A percentile compares a stretch with the other conserved stretches of the same genome.
These are phyloP conservation scores for Lodderomyces oxycetoniae DNA, from an alignment of 1,139 yeast genomes.

Conservation along the genomic window DNA sequence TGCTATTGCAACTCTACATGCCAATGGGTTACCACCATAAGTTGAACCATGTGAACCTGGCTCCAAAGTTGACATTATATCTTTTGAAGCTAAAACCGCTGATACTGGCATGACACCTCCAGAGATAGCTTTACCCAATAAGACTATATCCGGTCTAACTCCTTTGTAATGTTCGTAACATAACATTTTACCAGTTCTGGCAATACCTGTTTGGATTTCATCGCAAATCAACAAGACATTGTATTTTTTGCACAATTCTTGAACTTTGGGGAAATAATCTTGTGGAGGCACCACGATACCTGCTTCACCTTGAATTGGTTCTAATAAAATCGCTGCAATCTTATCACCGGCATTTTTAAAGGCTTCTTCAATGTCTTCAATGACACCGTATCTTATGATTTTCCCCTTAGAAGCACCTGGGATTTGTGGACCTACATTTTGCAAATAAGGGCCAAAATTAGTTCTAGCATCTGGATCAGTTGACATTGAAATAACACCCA, in stretches of 20 bases:
- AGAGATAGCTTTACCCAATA: conserved; percentile 90
- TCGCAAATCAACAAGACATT: conserved; percentile 89
- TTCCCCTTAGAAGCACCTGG: conserved; percentile 53
- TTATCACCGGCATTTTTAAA: conserved; percentile 81
- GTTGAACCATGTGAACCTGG: conserved; percentile 99
- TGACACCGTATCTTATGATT: conserved; percentile 68
- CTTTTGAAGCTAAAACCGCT: conserved; percentile 81
- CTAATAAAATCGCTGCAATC: conserved; percentile 86
- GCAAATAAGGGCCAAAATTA: conserved; percentile 85
- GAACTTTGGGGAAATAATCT: conserved; percentile 72
- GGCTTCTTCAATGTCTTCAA: conserved; percentile 84
- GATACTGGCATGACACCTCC: conserved; percentile 95
- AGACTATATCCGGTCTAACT: conserved; percentile 80
- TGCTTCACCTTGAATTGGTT: conserved; percentile 98
- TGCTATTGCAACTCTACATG: conserved; percentile 91
- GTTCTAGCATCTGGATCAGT: conserved; percentile 92
- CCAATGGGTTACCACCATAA: conserved; percentile 96
- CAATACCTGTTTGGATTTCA: conserved; percentile 97
- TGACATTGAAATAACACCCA: conserved; percentile 93
- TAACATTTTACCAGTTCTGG: conserved; percentile 92
- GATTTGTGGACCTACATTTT: conserved; percentile 75
- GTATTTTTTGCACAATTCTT: conserved; percentile 72
- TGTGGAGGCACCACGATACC: conserved; percentile 93
- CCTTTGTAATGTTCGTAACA: conserved; percentile 82
- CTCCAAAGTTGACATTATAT: conserved; percentile 83